phyloP scores from a whole-genome alignment of 2,329 filamentous ascomycete genomes.

The Cyphellophora europaea region DNA sequence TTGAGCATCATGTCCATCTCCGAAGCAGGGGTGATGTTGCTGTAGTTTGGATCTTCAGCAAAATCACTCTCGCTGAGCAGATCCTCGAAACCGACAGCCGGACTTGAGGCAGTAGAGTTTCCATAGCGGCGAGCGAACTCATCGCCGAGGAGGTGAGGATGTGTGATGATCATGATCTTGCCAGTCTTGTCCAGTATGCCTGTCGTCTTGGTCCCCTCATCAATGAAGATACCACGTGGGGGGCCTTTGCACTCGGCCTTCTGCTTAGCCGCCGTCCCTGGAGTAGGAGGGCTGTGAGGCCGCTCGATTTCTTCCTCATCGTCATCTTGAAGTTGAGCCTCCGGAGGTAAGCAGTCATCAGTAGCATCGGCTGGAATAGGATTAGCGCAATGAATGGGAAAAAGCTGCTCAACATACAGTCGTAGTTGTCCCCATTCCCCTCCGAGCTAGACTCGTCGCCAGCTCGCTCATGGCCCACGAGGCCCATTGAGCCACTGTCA shows the following conservation, averaged over 20 bases:
- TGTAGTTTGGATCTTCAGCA: constrained; percentile 23
- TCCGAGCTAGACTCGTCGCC: too few relatives aligned
- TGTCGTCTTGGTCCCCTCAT: constrained; percentile 38
- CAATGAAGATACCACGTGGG: constrained; percentile 37
- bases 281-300: constrained; percentile 35
- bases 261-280: constrained; percentile 13
- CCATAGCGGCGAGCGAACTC: constrained; percentile 30
- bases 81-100: constrained; percentile 16
- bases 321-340: constrained; percentile 39
- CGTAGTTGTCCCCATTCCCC: constrained; percentile 10
- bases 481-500: too few relatives aligned
- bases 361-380: constrained; percentile 16
- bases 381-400: constrained; percentile 9
- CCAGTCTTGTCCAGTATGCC: constrained; percentile 38
- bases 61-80: constrained; percentile 33
- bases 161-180: constrained; percentile 38
- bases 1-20: constrained; percentile 71
- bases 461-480: too few relatives aligned
- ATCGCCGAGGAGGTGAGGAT: constrained; percentile 23
- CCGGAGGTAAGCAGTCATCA: constrained; percentile 31
- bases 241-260: constrained; percentile 36
- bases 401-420: constrained; percentile 14
- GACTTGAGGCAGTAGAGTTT: constrained; percentile 16
- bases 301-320: constrained; percentile 40
- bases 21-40: constrained; percentile 22